Evolutionary conservation across 148 eudicot genomes (phyloP).

Genomic region (Cornus controversa): DNA sequence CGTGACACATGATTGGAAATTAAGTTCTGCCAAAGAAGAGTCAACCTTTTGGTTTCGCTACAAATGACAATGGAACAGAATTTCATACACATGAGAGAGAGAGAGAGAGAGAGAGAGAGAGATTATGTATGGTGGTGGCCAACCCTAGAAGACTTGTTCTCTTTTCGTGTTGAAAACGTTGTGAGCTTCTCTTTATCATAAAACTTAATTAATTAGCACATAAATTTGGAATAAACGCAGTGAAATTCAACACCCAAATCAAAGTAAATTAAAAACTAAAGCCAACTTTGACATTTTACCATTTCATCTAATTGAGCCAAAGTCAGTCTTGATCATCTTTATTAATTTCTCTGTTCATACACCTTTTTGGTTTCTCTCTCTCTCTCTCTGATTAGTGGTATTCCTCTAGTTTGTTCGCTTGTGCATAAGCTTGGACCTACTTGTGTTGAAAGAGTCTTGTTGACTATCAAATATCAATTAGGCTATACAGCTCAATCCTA

Average conservation of each 20-base stretch:
- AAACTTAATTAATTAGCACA: background rate
- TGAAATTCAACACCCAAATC: constrained; percentile 1
- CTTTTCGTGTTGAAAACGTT: background rate
- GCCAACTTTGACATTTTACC: constrained; percentile 1
- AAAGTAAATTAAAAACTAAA: background rate
- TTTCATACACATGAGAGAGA: background rate
- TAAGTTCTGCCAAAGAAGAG: too few species aligned
- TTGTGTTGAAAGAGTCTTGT: constrained; percentile 10
- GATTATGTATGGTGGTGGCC: background rate
- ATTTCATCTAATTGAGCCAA: background rate
- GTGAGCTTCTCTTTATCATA: background rate
- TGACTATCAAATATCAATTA: background rate
- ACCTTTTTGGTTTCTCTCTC: background rate
- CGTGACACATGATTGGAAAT: too few species aligned
- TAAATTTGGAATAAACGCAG: background rate
- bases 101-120: background rate
- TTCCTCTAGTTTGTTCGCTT: background rate
- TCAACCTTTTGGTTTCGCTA: too few species aligned
- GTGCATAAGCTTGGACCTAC: constrained; percentile 4
- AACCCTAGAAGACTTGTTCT: constrained; percentile 9
- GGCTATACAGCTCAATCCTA: background rate
- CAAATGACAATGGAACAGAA: too few species aligned
- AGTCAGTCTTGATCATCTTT: background rate
- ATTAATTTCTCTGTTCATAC: background rate
- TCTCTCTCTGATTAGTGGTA: background rate